These are phyloP conservation scores for Nothomitra cinnamomea DNA, from an alignment of 2,329 filamentous ascomycete species.

Conservation along the genomic window DNA sequence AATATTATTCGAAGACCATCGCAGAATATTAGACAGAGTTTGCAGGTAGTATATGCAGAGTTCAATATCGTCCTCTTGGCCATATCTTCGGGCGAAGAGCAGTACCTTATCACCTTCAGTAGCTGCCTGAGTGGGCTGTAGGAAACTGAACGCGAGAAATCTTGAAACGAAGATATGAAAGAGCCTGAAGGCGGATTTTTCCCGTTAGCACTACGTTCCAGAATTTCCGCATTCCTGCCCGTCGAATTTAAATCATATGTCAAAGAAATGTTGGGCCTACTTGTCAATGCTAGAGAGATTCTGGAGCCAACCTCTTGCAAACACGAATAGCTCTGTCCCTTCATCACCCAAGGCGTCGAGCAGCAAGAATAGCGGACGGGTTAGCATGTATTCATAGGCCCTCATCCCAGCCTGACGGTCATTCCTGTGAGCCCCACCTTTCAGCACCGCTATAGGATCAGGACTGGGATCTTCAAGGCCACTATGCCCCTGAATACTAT, in stretches of 20 bases:
- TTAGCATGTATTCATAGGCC: constrained; percentile 57
- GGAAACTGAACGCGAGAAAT: constrained; percentile 37
- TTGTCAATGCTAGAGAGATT: constrained; percentile 43
- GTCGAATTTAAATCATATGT: neutral
- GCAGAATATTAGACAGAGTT: constrained; percentile 55
- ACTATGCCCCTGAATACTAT: constrained; percentile 33
- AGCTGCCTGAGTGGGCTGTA: constrained; percentile 15
- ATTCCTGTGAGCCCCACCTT: neutral
- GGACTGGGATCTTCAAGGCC: constrained; percentile 15
- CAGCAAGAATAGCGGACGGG: constrained; percentile 63
- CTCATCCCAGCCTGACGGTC: constrained; percentile 18
- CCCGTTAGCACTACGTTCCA: too few relatives aligned
- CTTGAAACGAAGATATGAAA: constrained; percentile 44
- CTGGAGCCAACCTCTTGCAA: constrained; percentile 66
- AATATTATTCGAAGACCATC: constrained; percentile 47
- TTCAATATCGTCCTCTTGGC: constrained; percentile 50
- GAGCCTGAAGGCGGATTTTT: constrained; percentile 28
- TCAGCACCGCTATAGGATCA: constrained; percentile 18
- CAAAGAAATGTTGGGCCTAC: constrained; percentile 23
- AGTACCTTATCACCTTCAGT: constrained; percentile 9
- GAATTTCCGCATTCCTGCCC: too few relatives aligned
- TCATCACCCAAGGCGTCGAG: constrained; percentile 63
- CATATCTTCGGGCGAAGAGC: constrained; percentile 19
- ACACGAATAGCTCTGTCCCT: constrained; percentile 55
- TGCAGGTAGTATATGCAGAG: constrained; percentile 64